Conservation (phyloP, 345 rosid species). For the Camelina sativa region DNA sequence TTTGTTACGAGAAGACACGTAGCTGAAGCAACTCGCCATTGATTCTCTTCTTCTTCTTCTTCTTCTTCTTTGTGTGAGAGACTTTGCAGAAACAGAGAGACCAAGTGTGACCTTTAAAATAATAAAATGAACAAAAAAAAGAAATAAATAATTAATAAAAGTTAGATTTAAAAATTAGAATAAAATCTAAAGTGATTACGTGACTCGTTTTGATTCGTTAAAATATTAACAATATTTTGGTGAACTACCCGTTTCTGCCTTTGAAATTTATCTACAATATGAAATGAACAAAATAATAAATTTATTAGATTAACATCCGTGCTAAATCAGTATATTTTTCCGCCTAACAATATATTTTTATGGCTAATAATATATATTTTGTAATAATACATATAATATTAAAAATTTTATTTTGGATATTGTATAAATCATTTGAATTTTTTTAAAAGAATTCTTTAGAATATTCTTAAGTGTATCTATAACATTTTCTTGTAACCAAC, state of each 20-base stretch:
- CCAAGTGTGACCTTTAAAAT: not conserved
- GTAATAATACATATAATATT: too few relatives aligned
- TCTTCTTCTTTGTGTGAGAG: not conserved
- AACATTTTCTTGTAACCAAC: too few relatives aligned
- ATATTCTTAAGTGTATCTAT: too few relatives aligned
- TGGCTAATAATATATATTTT: too few relatives aligned
- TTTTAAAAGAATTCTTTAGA: too few relatives aligned
- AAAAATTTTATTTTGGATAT: too few relatives aligned
- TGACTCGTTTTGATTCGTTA: slow-evolving; percentile 37
- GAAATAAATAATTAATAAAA: not conserved
- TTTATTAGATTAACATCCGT: too few relatives aligned
- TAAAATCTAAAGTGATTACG: not conserved
- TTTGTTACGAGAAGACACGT: slow-evolving; percentile 58
- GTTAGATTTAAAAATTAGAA: not conserved
- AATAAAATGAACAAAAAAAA: not conserved
- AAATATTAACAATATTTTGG: not conserved
- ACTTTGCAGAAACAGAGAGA: slow-evolving; percentile 21
- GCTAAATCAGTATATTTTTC: too few relatives aligned
- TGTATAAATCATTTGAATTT: too few relatives aligned
- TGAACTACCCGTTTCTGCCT: slow-evolving; percentile 1
- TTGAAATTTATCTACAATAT: not conserved
- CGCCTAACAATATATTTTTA: too few relatives aligned
- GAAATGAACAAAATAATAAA: too few relatives aligned
- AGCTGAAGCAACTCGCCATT: slow-evolving; percentile 73
- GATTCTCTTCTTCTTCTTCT: not conserved